phyloP scores from a whole-genome alignment of 2,329 filamentous ascomycete genomes.

The Aspergillus sp. region DNA sequence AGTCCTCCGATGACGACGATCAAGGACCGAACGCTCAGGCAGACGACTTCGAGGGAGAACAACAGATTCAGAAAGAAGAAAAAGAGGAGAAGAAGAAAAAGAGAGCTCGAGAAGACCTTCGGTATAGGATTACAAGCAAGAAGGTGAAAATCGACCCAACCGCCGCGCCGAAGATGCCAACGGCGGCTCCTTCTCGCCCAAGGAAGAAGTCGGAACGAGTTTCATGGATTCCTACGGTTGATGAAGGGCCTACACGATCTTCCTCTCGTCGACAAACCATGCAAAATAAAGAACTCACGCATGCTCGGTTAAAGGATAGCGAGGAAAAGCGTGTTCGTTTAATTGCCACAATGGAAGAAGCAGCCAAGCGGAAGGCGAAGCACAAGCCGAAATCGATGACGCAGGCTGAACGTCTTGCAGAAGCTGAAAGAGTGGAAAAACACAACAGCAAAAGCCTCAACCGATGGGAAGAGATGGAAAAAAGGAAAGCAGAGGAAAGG shows the following conservation, averaged over 20 bases:
- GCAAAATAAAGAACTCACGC: conserved; percentile 61
- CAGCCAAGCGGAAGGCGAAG: conserved; percentile 65
- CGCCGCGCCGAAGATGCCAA: conserved; percentile 34
- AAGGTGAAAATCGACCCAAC: conserved; percentile 70
- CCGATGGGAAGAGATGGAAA: conserved; percentile 91
- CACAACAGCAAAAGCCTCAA: conserved; percentile 87
- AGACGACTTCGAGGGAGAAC: conserved; percentile 82
- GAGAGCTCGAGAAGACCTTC: conserved; percentile 73
- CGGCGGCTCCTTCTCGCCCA: conserved; percentile 42
- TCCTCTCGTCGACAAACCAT: conserved; percentile 65
- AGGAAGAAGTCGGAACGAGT: conserved; percentile 72
- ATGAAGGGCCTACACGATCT: conserved; percentile 62
- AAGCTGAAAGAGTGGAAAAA: conserved; percentile 80
- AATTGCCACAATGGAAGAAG: conserved; percentile 60
- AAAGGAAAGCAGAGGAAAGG: conserved; percentile 80
- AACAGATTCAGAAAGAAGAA: conserved; percentile 76
- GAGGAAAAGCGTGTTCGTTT: conserved; percentile 49
- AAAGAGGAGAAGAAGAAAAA: conserved; percentile 76
- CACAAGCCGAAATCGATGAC: conserved; percentile 79
- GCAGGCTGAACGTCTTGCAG: conserved; percentile 78
- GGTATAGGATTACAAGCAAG: conserved; percentile 58
- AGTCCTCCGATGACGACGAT: conserved; percentile 82
- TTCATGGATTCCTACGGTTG: conserved; percentile 66
- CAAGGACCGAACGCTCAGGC: conserved; percentile 55
- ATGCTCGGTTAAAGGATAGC: conserved; percentile 49